These are phyloP conservation scores for Cyclotella choctawhatcheeana DNA, from an alignment of 108 stramenopile genomes.

Conservation along the genomic window DNA sequence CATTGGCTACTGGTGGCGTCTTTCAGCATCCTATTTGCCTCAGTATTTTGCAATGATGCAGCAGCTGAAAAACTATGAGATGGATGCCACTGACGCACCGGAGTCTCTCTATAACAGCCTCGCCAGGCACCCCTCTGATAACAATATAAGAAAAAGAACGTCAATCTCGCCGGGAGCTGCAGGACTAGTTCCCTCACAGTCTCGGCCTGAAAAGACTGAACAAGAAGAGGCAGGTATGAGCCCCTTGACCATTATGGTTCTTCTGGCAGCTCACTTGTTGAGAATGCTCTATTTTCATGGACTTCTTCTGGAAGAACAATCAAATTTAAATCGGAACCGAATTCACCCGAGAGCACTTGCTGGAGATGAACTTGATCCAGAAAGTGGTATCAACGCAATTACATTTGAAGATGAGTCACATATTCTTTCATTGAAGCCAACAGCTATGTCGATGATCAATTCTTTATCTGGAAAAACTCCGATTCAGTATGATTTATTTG, in stretches of 20 bases:
- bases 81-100: background rate
- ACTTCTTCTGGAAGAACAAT: conserved; percentile 20
- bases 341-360: background rate
- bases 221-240: conserved; percentile 32
- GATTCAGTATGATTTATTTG: conserved; percentile 41
- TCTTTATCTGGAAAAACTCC: conserved; percentile 6
- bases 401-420: conserved; percentile 4
- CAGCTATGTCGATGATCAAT: background rate
- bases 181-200: conserved; percentile 22
- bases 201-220: conserved; percentile 3
- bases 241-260: conserved; percentile 35
- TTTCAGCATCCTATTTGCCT: conserved; percentile 43
- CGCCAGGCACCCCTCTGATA: background rate
- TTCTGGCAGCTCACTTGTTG: conserved; percentile 45
- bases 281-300: conserved; percentile 55
- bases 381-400: background rate
- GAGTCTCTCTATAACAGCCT: background rate
- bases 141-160: no score
- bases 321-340: background rate
- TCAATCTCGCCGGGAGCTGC: background rate
- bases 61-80: conserved; percentile 17
- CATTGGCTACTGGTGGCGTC: no score
- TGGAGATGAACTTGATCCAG: conserved; percentile 10
- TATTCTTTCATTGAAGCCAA: background rate
- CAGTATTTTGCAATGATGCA: conserved; percentile 49